Base-by-base conservation (phyloP, 2,329 filamentous ascomycete species). In the Zalaria obscura region DNA sequence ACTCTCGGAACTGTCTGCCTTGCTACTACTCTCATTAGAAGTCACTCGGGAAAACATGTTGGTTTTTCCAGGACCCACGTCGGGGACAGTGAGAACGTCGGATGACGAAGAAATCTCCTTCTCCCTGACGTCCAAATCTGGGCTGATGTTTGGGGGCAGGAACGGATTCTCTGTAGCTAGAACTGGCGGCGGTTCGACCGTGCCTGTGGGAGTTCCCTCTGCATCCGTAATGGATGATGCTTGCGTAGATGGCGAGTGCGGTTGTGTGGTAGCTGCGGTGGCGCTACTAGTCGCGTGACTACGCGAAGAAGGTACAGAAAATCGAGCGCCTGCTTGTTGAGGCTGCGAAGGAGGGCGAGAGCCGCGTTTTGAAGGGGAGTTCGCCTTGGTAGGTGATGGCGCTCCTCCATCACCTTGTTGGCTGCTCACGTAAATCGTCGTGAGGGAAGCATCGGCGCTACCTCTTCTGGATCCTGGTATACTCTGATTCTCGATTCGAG, bases 401-500 rank as follows among this genome's bases (percentile, higher is more conserved):
- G 35, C 26, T 6, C 40, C 42, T 10, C 38, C 31, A 31, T 38
- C 38, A 4, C 38, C 40, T 11, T 40, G 43, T 27, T 46, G 46
- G 27, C 42, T 48, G 18, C 41, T 40, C n/a, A 48, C 47, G 5
- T 47, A 45, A 18, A 48, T 48, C 2, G 47, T 47, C 2, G 48
- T 50, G 18, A 50, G 26, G 3, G 43, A 45, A 9, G 57, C 56
- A 44, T 61, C 58, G n/a, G 53, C 52, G 27, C 56, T 59, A 4
- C 56, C 56, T 44, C 57, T 47, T 38, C 58, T 45, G 8, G 55
- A 57, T 11, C 47, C 48, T 7, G 53, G 43, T 26, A 56, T 5
- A 54, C 60, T n/a, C 37, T 57, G 5, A 55, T 65, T 34, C 43
- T 57, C 25, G 54, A 64, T 36, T 58, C 61, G 25, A 41, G 46